These are phyloP conservation scores for Prunus campanulata DNA, from an alignment of 306 rosid genomes.

Conservation along the genomic window DNA sequence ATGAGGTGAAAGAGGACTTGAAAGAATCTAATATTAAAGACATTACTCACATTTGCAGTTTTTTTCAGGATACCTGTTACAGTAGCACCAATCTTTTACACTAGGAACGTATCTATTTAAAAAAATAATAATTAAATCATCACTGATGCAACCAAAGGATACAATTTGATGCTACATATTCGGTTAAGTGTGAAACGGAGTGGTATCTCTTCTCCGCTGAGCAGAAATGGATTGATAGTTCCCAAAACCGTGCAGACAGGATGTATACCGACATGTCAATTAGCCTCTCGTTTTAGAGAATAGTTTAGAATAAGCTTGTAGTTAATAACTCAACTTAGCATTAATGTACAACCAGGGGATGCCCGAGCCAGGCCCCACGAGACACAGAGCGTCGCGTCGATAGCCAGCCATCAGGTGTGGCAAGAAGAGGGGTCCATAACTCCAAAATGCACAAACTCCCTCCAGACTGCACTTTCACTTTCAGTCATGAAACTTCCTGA, in stretches of 20 bases:
- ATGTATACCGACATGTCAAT: conserved; percentile 29
- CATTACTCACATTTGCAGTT: conserved; percentile 15
- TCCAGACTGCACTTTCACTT: conserved; percentile 26
- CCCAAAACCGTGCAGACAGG: conserved; percentile 49
- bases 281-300: conserved; percentile 28
- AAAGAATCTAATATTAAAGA: conserved; percentile 7
- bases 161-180: conserved; percentile 13
- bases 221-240: conserved; percentile 10
- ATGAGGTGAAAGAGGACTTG: not conserved
- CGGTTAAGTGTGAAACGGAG: conserved; percentile 21
- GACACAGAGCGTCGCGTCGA: conserved; percentile 6
- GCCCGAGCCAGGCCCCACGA: conserved; percentile 36
- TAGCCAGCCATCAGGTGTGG: conserved; percentile 36
- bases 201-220: conserved; percentile 17
- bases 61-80: not conserved
- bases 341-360: conserved; percentile 43
- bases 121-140: conserved; percentile 14
- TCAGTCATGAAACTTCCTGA: conserved; percentile 66
- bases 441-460: conserved; percentile 58
- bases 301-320: conserved; percentile 40
- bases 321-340: conserved; percentile 40
- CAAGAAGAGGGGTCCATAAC: conserved; percentile 37
- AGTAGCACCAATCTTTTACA: conserved; percentile 15
- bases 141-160: conserved; percentile 4
- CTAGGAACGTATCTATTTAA: not conserved